These are phyloP conservation scores for Glomus cerebriforme DNA, from an alignment of 192 early-diverging fungal species.

Conservation along the genomic window DNA sequence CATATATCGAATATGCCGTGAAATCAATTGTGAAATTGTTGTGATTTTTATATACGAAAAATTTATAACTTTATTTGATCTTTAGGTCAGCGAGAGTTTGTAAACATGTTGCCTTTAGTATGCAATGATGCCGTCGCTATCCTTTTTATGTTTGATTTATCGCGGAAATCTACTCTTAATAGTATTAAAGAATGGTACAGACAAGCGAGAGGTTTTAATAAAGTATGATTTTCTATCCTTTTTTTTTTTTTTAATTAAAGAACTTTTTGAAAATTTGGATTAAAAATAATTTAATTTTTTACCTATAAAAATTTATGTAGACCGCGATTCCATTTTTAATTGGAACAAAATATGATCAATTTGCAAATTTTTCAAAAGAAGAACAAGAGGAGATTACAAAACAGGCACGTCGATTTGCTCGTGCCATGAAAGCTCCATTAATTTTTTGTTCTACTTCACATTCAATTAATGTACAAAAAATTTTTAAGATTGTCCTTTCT, in stretches of 20 bases:
- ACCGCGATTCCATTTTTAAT: constrained; percentile 92
- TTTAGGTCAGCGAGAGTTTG: constrained; percentile 91
- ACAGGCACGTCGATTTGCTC: constrained; percentile 86
- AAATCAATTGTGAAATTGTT: not conserved
- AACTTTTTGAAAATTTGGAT: not conserved
- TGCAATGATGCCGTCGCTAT: constrained; percentile 95
- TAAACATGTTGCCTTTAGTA: constrained; percentile 96
- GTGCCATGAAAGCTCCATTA: constrained; percentile 93
- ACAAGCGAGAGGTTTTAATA: constrained; percentile 94
- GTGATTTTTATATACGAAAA: not conserved
- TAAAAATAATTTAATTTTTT: not conserved
- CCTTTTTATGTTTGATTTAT: constrained; percentile 95
- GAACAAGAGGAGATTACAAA: constrained; percentile 93
- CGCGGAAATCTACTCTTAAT: constrained; percentile 88
- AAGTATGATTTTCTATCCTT: constrained; percentile 48
- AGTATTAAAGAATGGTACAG: constrained; percentile 96
- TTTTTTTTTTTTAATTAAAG: not conserved
- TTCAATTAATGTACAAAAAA: constrained; percentile 95
- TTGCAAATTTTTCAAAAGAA: constrained; percentile 79
- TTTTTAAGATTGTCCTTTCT: constrained; percentile 94
- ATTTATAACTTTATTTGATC: not conserved
- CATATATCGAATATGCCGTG: too few species aligned
- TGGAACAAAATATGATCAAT: constrained; percentile 96
- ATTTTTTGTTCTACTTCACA: constrained; percentile 94
- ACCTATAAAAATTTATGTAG: constrained; percentile 39